A percentile compares a stretch with the other conserved stretches of the same genome.
Conservation (phyloP, 2,329 filamentous ascomycete species). For the Neofusicoccum cordaticola region DNA sequence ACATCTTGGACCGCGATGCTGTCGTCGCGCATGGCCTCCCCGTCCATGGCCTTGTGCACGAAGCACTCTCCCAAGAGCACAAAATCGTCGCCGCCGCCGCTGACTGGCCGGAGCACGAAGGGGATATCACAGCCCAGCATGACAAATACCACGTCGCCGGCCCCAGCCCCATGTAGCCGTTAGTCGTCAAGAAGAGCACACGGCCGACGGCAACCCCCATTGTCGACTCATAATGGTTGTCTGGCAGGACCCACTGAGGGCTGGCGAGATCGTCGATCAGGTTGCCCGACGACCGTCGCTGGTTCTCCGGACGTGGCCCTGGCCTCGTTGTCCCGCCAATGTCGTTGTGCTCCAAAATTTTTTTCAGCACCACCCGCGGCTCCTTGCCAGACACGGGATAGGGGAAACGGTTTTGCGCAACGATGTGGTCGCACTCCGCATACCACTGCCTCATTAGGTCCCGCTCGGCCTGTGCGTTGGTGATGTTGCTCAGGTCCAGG, state of each 20-base stretch:
- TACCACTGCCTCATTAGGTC: slow-evolving; percentile 7
- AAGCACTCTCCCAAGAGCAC: slow-evolving; percentile 16
- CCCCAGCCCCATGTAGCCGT: slow-evolving; percentile 16
- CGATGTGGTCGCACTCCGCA: slow-evolving; percentile 4
- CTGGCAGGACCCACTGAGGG: slow-evolving; percentile 6
- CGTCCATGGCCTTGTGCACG: slow-evolving; percentile 17
- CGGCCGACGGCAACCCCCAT: slow-evolving; percentile 16
- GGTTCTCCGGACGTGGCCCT: neutral
- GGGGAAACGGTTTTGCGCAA: neutral
- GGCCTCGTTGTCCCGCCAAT: neutral
- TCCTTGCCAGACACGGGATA: slow-evolving; percentile 10
- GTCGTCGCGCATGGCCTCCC: slow-evolving; percentile 12
- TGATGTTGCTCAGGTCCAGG: neutral
- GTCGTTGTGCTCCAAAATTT: slow-evolving; percentile 5
- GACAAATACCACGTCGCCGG: slow-evolving; percentile 18
- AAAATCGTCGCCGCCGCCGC: neutral
- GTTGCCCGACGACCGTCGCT: slow-evolving; percentile 12
- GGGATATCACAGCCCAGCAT: slow-evolving; percentile 17
- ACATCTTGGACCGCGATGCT: slow-evolving; percentile 10
- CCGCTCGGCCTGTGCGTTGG: slow-evolving; percentile 6
- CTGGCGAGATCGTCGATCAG: slow-evolving; percentile 18
- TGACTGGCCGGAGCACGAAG: slow-evolving; percentile 9
- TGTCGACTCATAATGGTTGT: slow-evolving; percentile 5
- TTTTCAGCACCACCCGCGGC: slow-evolving; percentile 1
- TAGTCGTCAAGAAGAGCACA: slow-evolving; percentile 13